Percentiles rank a stretch among this genome's conserved stretches.
Evolutionary conservation across 2,329 filamentous ascomycete genomes (phyloP).

Genomic region (Cercospora janseana): DNA sequence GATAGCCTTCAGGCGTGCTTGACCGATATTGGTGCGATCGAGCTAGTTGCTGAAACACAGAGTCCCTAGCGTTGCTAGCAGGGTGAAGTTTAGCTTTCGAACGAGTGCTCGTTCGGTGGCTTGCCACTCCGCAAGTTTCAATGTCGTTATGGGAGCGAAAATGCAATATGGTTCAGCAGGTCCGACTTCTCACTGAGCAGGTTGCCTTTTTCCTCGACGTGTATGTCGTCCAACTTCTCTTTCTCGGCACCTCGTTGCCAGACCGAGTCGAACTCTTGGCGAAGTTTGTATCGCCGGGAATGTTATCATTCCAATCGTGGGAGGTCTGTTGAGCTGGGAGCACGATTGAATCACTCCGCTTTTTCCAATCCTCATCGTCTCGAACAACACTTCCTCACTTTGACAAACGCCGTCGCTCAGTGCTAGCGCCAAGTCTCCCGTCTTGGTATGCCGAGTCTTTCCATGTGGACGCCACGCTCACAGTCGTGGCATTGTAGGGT

Average conservation of each 20-base stretch:
- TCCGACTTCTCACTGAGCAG: not conserved
- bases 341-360: not conserved
- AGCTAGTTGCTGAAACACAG: constrained; percentile 5
- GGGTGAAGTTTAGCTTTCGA: constrained; percentile 1
- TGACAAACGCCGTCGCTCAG: not conserved
- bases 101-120: constrained; percentile 8
- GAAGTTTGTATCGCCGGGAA: not conserved
- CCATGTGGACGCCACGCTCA: constrained; percentile 1
- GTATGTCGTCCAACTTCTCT: not conserved
- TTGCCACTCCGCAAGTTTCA: constrained; percentile 7
- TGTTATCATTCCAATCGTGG: not conserved
- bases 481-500: constrained; percentile 2
- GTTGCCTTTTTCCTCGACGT: not conserved
- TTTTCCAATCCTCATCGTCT: not conserved
- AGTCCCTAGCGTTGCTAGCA: constrained; percentile 8
- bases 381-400: not conserved
- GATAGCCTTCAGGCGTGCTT: not conserved
- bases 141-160: constrained; percentile 4
- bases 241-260: not conserved
- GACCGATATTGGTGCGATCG: constrained; percentile 13
- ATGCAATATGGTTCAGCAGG: not conserved
- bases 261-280: not conserved
- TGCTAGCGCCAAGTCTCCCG: not conserved
- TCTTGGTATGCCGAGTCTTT: constrained; percentile 12
- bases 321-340: not conserved